Percentiles rank a stretch among this genome's conserved stretches.
Evolutionary conservation across 148 eudicot species (phyloP).

Genomic region (Limonium bicolor): DNA sequence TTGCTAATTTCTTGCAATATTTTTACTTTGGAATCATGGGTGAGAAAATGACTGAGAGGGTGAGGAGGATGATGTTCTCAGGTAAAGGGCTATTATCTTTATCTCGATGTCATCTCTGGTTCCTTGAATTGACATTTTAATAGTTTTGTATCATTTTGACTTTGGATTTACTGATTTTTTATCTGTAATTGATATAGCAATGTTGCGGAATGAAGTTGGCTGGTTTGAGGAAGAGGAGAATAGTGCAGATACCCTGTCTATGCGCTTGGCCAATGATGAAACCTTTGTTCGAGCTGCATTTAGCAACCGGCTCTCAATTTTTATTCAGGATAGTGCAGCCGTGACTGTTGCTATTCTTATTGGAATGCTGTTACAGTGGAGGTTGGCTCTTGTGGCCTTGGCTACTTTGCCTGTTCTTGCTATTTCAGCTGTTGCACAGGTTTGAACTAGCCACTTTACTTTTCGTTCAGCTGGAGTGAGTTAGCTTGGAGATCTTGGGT

Average conservation of each 20-base stretch:
- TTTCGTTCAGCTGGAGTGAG: no score
- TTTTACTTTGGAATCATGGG: slow-evolving; percentile 99
- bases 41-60: slow-evolving; percentile 97
- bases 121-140: background rate
- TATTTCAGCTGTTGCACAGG: slow-evolving; percentile 95
- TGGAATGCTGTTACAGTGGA: slow-evolving; percentile 80
- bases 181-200: slow-evolving; percentile 34
- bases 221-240: slow-evolving; percentile 99
- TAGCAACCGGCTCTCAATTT: slow-evolving; percentile 93
- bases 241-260: slow-evolving; percentile 89
- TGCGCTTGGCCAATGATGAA: slow-evolving; percentile 98
- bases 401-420: slow-evolving; percentile 80
- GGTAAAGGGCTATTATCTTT: slow-evolving; percentile 23
- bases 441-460: slow-evolving; percentile 16
- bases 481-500: no score
- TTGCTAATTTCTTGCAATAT: slow-evolving; percentile 95
- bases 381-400: slow-evolving; percentile 84
- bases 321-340: slow-evolving; percentile 95
- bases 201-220: slow-evolving; percentile 96
- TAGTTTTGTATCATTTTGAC: background rate
- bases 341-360: slow-evolving; percentile 77
- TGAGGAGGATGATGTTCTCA: slow-evolving; percentile 99
- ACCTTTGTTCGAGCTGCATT: slow-evolving; percentile 99
- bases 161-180: background rate
- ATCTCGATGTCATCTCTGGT: background rate